A percentile compares a stretch with the other conserved stretches of the same genome.
These are phyloP conservation scores for Orbilia brochopaga DNA, from an alignment of 2,329 filamentous ascomycete genomes.

Conservation along the genomic window DNA sequence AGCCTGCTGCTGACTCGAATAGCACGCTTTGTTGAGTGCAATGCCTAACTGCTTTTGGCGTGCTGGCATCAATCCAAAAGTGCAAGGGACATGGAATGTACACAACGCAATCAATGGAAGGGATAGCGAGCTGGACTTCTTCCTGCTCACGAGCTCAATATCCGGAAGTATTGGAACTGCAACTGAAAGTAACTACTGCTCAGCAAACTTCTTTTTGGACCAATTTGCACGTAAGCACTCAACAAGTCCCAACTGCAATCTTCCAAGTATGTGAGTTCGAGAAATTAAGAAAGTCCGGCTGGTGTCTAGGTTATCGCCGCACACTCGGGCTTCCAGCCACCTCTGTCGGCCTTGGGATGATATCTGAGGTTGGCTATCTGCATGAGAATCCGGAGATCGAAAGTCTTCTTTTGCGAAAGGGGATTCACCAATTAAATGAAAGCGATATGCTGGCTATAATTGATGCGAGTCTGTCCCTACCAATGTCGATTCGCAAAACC, in stretches of 20 bases:
- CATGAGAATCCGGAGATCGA: constrained; percentile 58
- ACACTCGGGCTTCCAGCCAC: constrained; percentile 55
- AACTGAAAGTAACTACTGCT: constrained; percentile 61
- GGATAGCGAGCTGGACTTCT: constrained; percentile 44
- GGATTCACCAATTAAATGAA: constrained; percentile 25
- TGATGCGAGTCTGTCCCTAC: constrained; percentile 8
- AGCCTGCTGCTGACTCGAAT: not conserved
- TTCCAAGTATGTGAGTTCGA: constrained; percentile 51
- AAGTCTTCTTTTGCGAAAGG: constrained; percentile 53
- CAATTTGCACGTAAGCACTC: constrained; percentile 54
- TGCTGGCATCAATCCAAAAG: constrained; percentile 54
- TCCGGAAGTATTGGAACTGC: constrained; percentile 57
- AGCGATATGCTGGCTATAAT: constrained; percentile 23
- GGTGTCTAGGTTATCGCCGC: constrained; percentile 53
- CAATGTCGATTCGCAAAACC: not conserved
- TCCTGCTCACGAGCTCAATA: constrained; percentile 59
- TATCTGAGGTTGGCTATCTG: constrained; percentile 58
- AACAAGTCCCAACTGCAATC: constrained; percentile 2
- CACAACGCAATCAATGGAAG: constrained; percentile 60
- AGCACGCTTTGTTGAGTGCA: constrained; percentile 54
- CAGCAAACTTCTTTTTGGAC: constrained; percentile 61
- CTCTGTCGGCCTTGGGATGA: constrained; percentile 57
- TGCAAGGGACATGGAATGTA: constrained; percentile 63
- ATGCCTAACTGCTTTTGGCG: constrained; percentile 55
- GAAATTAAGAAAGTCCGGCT: constrained; percentile 51